Conservation (phyloP, 805 yeast genomes). For the Blastobotrys mokoenaii region DNA sequence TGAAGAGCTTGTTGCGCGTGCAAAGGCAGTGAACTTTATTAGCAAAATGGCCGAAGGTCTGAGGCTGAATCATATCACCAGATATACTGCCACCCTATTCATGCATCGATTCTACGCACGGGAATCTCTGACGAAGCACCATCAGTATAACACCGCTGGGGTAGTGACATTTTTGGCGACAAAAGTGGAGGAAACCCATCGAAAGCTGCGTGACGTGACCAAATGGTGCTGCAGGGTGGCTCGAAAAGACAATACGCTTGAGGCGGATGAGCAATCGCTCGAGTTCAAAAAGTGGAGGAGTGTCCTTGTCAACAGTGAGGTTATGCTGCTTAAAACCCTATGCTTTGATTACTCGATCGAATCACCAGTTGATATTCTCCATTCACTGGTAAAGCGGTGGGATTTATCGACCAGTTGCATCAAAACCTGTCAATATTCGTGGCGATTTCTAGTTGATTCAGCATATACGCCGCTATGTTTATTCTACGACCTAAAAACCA, state of each 20-base stretch:
- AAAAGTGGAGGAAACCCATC: slow-evolving; percentile 44
- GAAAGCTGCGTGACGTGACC: slow-evolving; percentile 41
- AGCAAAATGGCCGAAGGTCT: slow-evolving; percentile 37
- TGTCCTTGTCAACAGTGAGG: slow-evolving; percentile 38
- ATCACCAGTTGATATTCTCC: slow-evolving; percentile 25
- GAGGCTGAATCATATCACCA: slow-evolving; percentile 39
- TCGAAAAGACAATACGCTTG: slow-evolving; percentile 32
- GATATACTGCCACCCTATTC: slow-evolving; percentile 39
- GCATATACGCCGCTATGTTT: slow-evolving; percentile 30
- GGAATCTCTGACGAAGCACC: slow-evolving; percentile 34
- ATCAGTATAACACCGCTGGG: slow-evolving; percentile 44
- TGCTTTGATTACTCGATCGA: slow-evolving; percentile 41
- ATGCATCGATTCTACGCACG: slow-evolving; percentile 48
- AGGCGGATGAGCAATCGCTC: slow-evolving; percentile 37
- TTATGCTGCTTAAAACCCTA: slow-evolving; percentile 34
- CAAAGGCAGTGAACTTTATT: slow-evolving; percentile 42
- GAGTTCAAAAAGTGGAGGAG: slow-evolving; percentile 48
- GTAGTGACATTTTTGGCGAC: slow-evolving; percentile 44
- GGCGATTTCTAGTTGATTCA: slow-evolving; percentile 33
- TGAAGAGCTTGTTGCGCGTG: slow-evolving; percentile 36
- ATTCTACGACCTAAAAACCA: slow-evolving; percentile 22
- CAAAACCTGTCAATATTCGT: slow-evolving; percentile 10
- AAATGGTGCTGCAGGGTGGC: slow-evolving; percentile 42
- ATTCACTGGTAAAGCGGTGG: neutral
- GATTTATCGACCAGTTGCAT: neutral